Percentiles rank a stretch among this genome's conserved stretches.
Evolutionary conservation across 352 stramenopile genomes (phyloP).

Genomic region (Phytophthora rubi): DNA sequence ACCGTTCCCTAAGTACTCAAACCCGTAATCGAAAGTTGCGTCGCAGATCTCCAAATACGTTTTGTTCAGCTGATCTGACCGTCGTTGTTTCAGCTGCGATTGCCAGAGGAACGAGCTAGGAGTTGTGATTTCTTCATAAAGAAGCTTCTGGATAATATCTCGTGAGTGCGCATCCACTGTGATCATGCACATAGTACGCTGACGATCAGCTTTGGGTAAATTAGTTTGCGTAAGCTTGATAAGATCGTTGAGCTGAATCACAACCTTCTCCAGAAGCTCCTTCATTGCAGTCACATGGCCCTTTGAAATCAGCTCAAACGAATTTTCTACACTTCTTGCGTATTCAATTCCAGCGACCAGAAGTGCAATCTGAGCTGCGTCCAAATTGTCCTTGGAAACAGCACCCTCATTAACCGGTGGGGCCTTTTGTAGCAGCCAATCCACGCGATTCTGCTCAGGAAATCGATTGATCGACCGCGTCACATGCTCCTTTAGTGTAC

Average conservation of each 20-base stretch:
- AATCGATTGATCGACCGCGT: conserved; percentile 89
- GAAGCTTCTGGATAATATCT: conserved; percentile 92
- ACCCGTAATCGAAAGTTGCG: conserved; percentile 94
- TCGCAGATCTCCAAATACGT: conserved; percentile 91
- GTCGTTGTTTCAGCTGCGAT: conserved; percentile 91
- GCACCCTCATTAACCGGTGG: conserved; percentile 31
- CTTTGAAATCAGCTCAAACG: conserved; percentile 69
- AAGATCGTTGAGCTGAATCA: conserved; percentile 92
- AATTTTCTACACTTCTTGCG: conserved; percentile 81
- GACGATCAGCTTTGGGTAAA: conserved; percentile 88
- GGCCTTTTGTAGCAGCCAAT: conserved; percentile 93
- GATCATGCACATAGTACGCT: conserved; percentile 95
- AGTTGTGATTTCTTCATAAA: conserved; percentile 83
- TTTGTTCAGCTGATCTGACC: conserved; percentile 48
- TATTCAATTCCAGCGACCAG: conserved; percentile 93
- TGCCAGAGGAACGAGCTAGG: conserved; percentile 92
- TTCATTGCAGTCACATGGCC: conserved; percentile 85
- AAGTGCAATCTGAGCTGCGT: conserved; percentile 93
- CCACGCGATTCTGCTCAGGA: conserved; percentile 86
- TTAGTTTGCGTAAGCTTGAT: conserved; percentile 90
- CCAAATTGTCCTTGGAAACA: conserved; percentile 58
- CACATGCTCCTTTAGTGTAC: conserved; percentile 90
- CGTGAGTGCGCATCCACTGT: conserved; percentile 94
- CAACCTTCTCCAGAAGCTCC: conserved; percentile 85
- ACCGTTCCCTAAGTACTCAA: conserved; percentile 96